phyloP scores from a whole-genome alignment of 768 basidiomycete genomes.

The Pholiota conissans region DNA sequence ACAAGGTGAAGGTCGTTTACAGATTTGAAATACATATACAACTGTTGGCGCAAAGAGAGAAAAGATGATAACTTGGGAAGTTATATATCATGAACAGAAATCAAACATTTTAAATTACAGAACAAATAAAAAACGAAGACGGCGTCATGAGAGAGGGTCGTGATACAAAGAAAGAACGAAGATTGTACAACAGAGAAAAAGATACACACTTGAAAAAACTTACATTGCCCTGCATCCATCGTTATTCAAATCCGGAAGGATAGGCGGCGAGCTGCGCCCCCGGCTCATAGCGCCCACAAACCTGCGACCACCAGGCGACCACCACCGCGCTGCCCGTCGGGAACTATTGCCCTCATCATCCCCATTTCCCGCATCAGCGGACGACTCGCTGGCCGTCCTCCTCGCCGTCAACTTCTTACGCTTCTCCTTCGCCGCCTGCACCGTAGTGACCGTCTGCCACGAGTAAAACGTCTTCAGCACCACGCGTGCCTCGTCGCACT shows the following conservation, averaged over 20 bases:
- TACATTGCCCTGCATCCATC: constrained; percentile 76
- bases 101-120: too few species aligned
- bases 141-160: not conserved
- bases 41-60: not conserved
- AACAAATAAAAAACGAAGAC: not conserved
- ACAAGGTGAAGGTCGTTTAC: not conserved
- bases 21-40: not conserved
- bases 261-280: constrained; percentile 51
- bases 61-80: not conserved
- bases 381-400: constrained; percentile 41
- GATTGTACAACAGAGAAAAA: not conserved
- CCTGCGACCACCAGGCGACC: constrained; percentile 53
- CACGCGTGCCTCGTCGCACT: constrained; percentile 72
- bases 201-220: constrained; percentile 8
- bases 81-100: not conserved
- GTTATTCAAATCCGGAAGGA: constrained; percentile 45
- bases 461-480: constrained; percentile 84
- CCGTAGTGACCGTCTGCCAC: constrained; percentile 85
- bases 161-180: not conserved
- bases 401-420: constrained; percentile 51
- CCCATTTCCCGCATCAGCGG: constrained; percentile 26
- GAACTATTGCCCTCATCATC: constrained; percentile 26
- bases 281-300: constrained; percentile 25
- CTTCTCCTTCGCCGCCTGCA: constrained; percentile 65
- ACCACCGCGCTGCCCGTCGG: constrained; percentile 43